Base-by-base conservation (phyloP, 2,329 filamentous ascomycete species). In the Myriangium duriaei region DNA sequence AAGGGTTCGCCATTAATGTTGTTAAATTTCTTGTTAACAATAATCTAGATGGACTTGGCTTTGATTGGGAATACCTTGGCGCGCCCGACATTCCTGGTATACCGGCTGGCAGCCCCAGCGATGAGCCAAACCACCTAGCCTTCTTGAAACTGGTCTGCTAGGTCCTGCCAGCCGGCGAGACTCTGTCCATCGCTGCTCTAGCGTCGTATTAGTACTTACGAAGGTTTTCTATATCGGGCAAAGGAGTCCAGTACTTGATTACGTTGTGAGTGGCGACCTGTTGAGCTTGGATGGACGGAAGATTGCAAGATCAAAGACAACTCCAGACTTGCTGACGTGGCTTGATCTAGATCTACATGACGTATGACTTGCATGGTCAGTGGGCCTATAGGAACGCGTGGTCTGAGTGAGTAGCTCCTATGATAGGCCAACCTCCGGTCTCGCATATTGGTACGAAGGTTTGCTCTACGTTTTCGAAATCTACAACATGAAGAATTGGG, bases 51-150 rank as follows among this genome's bases (percentile, higher is more conserved):
- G 57, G 56, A 1, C 35, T 67, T 6, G 63, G 67, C 31, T 48
- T 67, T 30, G 63, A 68, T 44, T 71, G 65, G 67, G 64, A 67
- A 39, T 67, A 68, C 30, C 49, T 49, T n/a, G 45, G 40, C 9
- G 50, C n/a, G n/a, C 44, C 13, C 6, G 44, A 46, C 38, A 46
- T 60, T 4, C 49, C 50, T 0, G 53, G 43, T 41, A 49, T 49
- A 6, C 50, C 50, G 3, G 13, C 34, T 12, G 33, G 30, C 10
- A 13, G 12, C 12, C 5, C 11, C 4, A 13, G 11, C 18, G 39
- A 41, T 17, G 39, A 28, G 9, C 16, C 12, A 12, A 34, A 42
- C 16, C 45, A 45, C 32, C 34, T 42, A 11, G 36, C 35, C 5
- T 47, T 47, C 26, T 38, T 45, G 14, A 41, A 40, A 30, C 18